Conservation (phyloP, 108 stramenopile species). For the Asterionellopsis glacialis region DNA sequence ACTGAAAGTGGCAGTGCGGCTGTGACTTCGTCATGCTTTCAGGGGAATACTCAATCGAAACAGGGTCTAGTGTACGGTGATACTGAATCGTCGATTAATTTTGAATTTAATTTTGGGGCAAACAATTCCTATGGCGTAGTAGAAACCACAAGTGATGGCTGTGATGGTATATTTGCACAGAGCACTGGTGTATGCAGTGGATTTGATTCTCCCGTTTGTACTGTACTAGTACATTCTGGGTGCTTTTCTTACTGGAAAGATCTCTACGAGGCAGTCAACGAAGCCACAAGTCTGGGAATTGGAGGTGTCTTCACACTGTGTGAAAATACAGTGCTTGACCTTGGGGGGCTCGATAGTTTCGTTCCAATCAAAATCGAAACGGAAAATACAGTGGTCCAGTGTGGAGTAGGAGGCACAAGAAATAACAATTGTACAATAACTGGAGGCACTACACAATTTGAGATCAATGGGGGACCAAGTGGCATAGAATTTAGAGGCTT, state of each 20-base stretch:
- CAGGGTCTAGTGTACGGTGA: too few species aligned
- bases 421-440: neutral
- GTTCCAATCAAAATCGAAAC: neutral
- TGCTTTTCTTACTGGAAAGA: slow-evolving; percentile 6
- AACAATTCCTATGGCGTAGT: too few species aligned
- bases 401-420: neutral
- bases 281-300: neutral
- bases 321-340: neutral
- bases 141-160: neutral
- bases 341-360: neutral
- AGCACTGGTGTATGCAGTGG: neutral
- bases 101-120: too few species aligned
- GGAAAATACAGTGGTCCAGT: neutral
- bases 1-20: too few species aligned
- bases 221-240: neutral
- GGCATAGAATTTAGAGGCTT: slow-evolving; percentile 6
- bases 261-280: neutral
- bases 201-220: neutral
- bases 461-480: slow-evolving; percentile 1
- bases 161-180: neutral
- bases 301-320: slow-evolving; percentile 8
- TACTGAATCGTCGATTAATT: too few species aligned
- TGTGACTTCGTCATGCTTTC: too few species aligned
- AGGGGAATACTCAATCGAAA: too few species aligned
- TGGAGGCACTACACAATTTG: slow-evolving; percentile 2